Base-by-base conservation (phyloP, 2,329 filamentous ascomycete genomes). In the Pseudocercospora eumusae region DNA sequence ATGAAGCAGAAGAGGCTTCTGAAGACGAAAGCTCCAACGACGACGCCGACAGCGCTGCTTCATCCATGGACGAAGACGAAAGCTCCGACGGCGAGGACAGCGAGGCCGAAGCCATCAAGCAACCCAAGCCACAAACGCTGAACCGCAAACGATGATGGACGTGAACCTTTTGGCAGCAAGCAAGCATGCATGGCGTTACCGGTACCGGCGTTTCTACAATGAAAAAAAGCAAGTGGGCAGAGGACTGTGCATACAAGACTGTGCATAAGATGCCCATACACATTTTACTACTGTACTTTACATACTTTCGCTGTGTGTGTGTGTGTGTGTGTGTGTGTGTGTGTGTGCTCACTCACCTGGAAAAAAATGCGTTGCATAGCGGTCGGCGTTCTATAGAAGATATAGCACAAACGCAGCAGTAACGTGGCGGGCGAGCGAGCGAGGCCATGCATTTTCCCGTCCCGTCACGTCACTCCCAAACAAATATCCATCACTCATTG, bases 1-100 rank as follows among this genome's bases (percentile, higher is more conserved):
- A 82, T 42, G 81, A 82, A 68, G 82, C 80, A 3, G 80, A 82
- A 65, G 81, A 83, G 68, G 79, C 75, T 3, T 78, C 79, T 3
- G 75, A 68, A 15, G 57, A 63, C 33, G 59, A 61, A 13, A 63
- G 57, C 40, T 61, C 63, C 11, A 58, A 66, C 7, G 62, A 66
- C 15, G 62, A 56, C 20, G 56, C 36, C 9, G 50, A 57, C 11
- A 62, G 59, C 54, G 53, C 57, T 27, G 64, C 55, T 15, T 55
- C 55, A 9, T 64, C 61, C 10, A 42, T 53, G 15, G 73, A 75
- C 21, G 78, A 76, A 27, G 82, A 83, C 55, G 80, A 82, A 40
- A 75, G 76, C 65, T 78, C 77, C 0, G 79, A 79, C 58, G 76
- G 79, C 15, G 77, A 79, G 61, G 67, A 70, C 36, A 59, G 69